These are phyloP conservation scores for Verticillium nubilum DNA, from an alignment of 2,329 filamentous ascomycete genomes.

Conservation along the genomic window DNA sequence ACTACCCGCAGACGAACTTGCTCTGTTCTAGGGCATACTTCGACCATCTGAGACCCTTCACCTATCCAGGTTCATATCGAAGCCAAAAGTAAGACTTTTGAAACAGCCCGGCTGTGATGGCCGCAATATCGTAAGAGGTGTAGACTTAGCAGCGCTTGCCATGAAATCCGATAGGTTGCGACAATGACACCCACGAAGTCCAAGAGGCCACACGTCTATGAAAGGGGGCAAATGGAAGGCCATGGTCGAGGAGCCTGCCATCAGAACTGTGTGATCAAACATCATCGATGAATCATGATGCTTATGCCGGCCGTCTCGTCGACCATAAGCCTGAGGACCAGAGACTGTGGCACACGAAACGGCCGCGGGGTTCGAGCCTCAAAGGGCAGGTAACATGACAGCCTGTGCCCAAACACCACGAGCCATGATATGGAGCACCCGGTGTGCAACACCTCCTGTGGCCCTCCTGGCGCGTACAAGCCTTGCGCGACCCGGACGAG, in stretches of 20 bases:
- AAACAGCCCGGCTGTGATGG: not conserved
- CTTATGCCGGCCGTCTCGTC: not conserved
- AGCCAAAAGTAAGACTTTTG: too few species aligned
- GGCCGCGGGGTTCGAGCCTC: too few species aligned
- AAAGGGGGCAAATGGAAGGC: too few species aligned
- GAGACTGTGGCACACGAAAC: not conserved
- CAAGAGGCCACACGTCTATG: not conserved
- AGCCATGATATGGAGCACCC: not conserved
- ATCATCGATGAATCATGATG: not conserved
- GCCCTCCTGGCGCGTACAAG: not conserved
- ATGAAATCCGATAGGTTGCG: not conserved
- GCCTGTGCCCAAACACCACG: not conserved
- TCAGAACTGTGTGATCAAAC: too few species aligned
- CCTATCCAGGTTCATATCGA: too few species aligned
- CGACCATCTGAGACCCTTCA: too few species aligned
- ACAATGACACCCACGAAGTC: not conserved
- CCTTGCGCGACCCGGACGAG: not conserved
- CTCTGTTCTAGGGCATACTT: too few species aligned
- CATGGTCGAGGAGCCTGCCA: too few species aligned
- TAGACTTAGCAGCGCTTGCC: not conserved
- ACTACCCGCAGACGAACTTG: too few species aligned
- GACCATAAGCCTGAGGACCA: not conserved
- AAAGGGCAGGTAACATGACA: not conserved
- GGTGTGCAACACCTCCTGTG: not conserved
- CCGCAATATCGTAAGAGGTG: not conserved